Evolutionary conservation across 2,329 filamentous ascomycete species (phyloP).

Genomic region (Colletotrichum filicis): DNA sequence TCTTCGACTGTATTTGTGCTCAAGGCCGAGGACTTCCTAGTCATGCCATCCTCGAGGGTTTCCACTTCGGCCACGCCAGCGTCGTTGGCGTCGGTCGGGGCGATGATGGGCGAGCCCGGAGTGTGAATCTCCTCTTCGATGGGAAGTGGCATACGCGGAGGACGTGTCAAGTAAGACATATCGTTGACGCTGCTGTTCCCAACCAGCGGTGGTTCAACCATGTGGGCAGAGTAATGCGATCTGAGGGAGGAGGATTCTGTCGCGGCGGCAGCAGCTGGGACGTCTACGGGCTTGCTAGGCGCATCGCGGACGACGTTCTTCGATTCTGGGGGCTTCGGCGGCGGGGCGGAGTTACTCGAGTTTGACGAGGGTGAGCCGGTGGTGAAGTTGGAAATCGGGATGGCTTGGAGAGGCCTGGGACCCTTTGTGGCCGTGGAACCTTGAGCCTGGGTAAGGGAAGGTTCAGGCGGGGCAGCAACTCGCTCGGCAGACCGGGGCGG

Average conservation of each 20-base stretch:
- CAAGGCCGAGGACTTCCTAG: slow-evolving; percentile 66
- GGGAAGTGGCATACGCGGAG: slow-evolving; percentile 88
- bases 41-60: slow-evolving; percentile 60
- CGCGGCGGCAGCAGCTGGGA: slow-evolving; percentile 55
- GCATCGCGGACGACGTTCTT: slow-evolving; percentile 41
- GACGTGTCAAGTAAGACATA: slow-evolving; percentile 74
- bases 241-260: slow-evolving; percentile 48
- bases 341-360: slow-evolving; percentile 35
- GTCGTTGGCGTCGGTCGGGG: slow-evolving; percentile 73
- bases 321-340: slow-evolving; percentile 38
- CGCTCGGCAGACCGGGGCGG: slow-evolving; percentile 65
- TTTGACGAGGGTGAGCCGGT: slow-evolving; percentile 52
- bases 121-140: slow-evolving; percentile 93
- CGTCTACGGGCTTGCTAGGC: slow-evolving; percentile 69
- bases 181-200: slow-evolving; percentile 70
- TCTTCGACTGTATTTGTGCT: slow-evolving; percentile 78
- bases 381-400: slow-evolving; percentile 60
- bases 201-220: slow-evolving; percentile 56
- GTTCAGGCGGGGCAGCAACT: slow-evolving; percentile 69
- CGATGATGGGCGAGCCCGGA: slow-evolving; percentile 89
- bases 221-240: slow-evolving; percentile 49
- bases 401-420: slow-evolving; percentile 59
- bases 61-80: slow-evolving; percentile 65
- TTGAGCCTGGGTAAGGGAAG: slow-evolving; percentile 69
- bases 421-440: slow-evolving; percentile 63